These are phyloP conservation scores for Coleophoma eucalyptorum DNA, from an alignment of 2,329 filamentous ascomycete species.

Conservation along the genomic window DNA sequence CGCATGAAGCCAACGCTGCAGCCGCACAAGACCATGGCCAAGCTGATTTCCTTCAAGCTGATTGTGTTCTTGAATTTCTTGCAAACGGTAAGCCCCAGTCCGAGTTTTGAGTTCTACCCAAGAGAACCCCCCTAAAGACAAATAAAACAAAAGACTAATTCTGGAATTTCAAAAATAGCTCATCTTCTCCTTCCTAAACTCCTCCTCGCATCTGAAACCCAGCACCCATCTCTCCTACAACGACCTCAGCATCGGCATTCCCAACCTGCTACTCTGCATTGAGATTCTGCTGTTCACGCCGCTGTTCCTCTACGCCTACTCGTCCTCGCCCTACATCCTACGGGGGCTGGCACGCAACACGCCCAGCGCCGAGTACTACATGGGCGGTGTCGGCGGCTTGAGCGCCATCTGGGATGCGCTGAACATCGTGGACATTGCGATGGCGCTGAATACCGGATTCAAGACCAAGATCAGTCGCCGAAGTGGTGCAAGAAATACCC, in stretches of 20 bases:
- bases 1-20: conserved; percentile 5
- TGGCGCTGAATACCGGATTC: no score
- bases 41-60: conserved; percentile 13
- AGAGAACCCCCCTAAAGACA: neutral
- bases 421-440: no score
- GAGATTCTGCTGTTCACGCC: conserved; percentile 13
- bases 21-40: conserved; percentile 6
- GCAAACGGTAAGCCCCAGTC: conserved; percentile 7
- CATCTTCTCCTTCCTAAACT: conserved; percentile 13
- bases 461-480: no score
- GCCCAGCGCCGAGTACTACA: no score
- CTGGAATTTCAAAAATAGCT: conserved; percentile 1
- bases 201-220: conserved; percentile 7
- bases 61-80: conserved; percentile 14
- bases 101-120: no score
- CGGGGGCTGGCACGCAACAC: no score
- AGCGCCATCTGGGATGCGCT: no score
- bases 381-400: no score
- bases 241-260: conserved; percentile 10
- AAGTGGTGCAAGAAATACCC: no score
- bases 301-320: conserved; percentile 10
- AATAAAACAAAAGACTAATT: neutral
- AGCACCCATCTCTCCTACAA: conserved; percentile 10
- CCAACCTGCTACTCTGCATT: conserved; percentile 10
- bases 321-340: conserved; percentile 5